Percentiles rank a stretch among this genome's conserved stretches.
These are phyloP conservation scores for Triangularia verruculosa DNA, from an alignment of 2,329 filamentous ascomycete genomes.

Conservation along the genomic window DNA sequence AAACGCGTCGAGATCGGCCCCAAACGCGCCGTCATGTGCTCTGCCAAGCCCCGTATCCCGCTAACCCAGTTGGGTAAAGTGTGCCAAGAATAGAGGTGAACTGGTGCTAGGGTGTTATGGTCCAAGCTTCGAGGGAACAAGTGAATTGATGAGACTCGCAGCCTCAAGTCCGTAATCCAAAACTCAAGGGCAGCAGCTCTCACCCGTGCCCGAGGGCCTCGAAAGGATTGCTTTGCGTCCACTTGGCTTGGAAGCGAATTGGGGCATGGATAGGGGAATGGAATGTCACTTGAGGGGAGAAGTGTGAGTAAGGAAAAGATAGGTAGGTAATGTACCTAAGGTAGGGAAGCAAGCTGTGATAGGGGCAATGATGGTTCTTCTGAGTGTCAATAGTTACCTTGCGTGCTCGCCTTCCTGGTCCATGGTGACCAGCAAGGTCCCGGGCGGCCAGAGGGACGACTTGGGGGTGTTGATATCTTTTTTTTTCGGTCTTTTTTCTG, in stretches of 20 bases:
- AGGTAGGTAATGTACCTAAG: too few relatives aligned
- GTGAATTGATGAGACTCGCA: neutral
- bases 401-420: neutral
- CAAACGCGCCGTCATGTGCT: constrained; percentile 9
- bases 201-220: too few relatives aligned
- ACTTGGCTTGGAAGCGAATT: neutral
- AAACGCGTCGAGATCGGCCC: neutral
- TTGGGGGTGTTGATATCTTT: neutral
- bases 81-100: neutral
- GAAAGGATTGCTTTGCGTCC: neutral
- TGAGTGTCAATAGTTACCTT: neutral
- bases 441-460: neutral
- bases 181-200: too few relatives aligned
- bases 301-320: too few relatives aligned
- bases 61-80: neutral
- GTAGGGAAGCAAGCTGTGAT: neutral
- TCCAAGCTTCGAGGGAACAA: neutral
- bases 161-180: neutral
- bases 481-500: neutral
- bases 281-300: too few relatives aligned
- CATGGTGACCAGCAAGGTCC: neutral
- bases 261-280: neutral
- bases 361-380: too few relatives aligned
- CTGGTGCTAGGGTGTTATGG: neutral
- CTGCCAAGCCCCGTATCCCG: neutral